Conservation (phyloP, 2,329 filamentous ascomycete genomes). For the Pseudocercospora fuligena region DNA sequence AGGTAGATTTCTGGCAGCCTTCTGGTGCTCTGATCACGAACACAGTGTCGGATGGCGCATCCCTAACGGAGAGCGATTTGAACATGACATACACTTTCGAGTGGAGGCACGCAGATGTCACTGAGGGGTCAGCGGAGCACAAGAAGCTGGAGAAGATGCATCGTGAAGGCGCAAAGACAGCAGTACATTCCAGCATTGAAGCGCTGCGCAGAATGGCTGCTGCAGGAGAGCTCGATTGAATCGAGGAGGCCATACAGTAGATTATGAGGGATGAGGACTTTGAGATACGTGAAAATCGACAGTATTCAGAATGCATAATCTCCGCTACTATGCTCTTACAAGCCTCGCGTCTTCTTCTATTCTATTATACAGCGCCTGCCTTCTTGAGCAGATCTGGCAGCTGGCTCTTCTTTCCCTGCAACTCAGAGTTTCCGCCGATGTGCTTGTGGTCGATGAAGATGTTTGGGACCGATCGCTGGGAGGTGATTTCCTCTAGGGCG, state of each 20-base stretch:
- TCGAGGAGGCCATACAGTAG: not conserved
- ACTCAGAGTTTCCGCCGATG: constrained; percentile 93
- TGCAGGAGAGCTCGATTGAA: constrained; percentile 34
- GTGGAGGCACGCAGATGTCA: constrained; percentile 43
- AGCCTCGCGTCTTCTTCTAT: not conserved
- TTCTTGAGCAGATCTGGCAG: constrained; percentile 68
- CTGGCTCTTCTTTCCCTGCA: constrained; percentile 69
- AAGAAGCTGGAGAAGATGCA: constrained; percentile 37
- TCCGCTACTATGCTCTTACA: not conserved
- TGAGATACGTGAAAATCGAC: constrained; percentile 9
- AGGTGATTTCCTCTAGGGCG: constrained; percentile 77
- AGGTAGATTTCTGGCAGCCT: constrained; percentile 54
- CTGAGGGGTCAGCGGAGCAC: constrained; percentile 43
- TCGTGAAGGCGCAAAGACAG: constrained; percentile 43
- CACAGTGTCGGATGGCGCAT: constrained; percentile 48
- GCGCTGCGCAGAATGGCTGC: constrained; percentile 48
- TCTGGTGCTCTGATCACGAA: constrained; percentile 52
- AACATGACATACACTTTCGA: constrained; percentile 56
- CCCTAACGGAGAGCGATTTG: constrained; percentile 41
- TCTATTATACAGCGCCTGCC: constrained; percentile 60
- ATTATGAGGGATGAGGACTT: not conserved
- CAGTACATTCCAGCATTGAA: constrained; percentile 50
- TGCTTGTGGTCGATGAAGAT: constrained; percentile 90
- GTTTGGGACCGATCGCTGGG: constrained; percentile 91
- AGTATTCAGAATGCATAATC: not conserved